Evolutionary conservation across 441 rosid species (phyloP), one percentile per base, ranked within the genome.

Genomic region (Monsonia emarginata): DNA sequence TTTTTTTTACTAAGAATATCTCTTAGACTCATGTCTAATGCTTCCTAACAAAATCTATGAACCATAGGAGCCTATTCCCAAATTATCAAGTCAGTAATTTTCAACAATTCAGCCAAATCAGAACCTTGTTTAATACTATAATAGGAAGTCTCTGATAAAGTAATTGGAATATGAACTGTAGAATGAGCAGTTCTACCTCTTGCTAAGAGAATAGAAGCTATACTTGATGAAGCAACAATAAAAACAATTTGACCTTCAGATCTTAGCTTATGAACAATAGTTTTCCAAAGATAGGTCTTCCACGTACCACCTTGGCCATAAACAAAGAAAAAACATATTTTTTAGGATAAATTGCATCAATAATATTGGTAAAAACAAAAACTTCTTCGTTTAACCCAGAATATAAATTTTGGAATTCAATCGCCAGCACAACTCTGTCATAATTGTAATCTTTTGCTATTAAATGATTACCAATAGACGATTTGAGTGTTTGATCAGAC

Each of bases 21-120:
- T 10, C 24, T 32, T 1, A 38, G n/a, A 0, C 8, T 48, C 2
- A 19, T 6, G 54, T 65, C 61, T 7, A 65, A 5, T 3, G 40
- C 62, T 34, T 73, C 72, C 24, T 68, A 73, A 26, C 42, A 31
- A 16, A 19, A 2, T 30, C 19, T 22, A 16, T 68, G 27, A 0
- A 1, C 9, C 63, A 73, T 56, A 7, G 64, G 30, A 0, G 64
- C 65, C n/a, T 62, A 68, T 62, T 66, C 69, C 69, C 34, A 67
- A 5, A 48, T 44, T 18, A 68, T 59, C 25, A 68, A 32, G 1
- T 14, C 7, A 19, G 61, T 61, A 2, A 5, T 2, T 14, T 7
- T 5, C 0, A 68, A 16, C 13, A 61, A 30, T 11, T 61, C 19
- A 44, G 66, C 44, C 3, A 68, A 25, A 16, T 68, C 11, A n/a